Conservation (phyloP, 306 rosid genomes). For the Pyrus bretschneideri region DNA sequence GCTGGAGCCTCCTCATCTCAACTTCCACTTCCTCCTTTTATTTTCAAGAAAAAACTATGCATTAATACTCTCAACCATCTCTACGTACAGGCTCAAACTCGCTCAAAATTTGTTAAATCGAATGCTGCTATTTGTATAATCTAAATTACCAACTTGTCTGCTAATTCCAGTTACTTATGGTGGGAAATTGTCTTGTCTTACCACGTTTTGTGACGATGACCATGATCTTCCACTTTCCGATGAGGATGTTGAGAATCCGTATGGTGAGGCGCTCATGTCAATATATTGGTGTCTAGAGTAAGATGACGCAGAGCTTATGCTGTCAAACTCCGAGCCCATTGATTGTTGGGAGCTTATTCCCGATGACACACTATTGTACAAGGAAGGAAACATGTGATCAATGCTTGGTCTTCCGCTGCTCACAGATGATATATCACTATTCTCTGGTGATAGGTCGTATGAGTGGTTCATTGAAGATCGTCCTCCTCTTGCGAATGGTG, state of each 20-base stretch:
- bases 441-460: constrained; percentile 33
- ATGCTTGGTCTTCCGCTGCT: constrained; percentile 54
- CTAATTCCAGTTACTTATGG: not conserved
- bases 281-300: constrained; percentile 32
- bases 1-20: constrained; percentile 16
- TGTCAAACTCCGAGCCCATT: constrained; percentile 38
- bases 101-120: not conserved
- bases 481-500: constrained; percentile 42
- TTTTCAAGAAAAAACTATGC: not conserved
- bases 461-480: constrained; percentile 31
- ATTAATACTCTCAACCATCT: not conserved
- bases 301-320: constrained; percentile 32
- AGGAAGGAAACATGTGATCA: constrained; percentile 34
- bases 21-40: constrained; percentile 26
- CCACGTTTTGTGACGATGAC: not conserved
- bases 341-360: constrained; percentile 26
- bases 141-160: not conserved
- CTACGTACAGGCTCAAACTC: not conserved
- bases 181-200: not conserved
- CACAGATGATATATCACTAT: constrained; percentile 59
- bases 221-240: not conserved
- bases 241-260: constrained; percentile 21
- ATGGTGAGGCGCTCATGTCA: constrained; percentile 20
- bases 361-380: not conserved
- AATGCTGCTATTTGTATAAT: not conserved